Percentiles rank a stretch among this genome's conserved stretches.
These are phyloP conservation scores for Zostera marina DNA, from an alignment of 116 monocot species.

Conservation along the genomic window DNA sequence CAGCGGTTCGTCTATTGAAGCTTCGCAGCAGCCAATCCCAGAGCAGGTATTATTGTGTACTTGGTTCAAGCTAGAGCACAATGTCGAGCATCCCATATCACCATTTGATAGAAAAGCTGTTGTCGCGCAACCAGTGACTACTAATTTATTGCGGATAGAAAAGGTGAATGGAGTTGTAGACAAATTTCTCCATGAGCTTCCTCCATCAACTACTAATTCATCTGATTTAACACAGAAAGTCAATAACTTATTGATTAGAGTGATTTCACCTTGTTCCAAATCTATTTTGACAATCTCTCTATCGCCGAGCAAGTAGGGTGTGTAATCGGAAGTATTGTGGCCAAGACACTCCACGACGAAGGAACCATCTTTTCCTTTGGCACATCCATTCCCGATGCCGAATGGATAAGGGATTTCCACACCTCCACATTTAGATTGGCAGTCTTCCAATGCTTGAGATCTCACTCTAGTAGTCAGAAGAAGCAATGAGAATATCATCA, in stretches of 20 bases:
- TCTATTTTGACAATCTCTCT: background rate
- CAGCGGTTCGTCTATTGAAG: background rate
- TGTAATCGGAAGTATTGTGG: background rate
- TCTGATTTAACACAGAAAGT: background rate
- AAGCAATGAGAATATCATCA: too few species aligned
- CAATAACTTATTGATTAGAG: background rate
- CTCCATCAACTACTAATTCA: rapidly evolving
- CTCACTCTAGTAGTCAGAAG: too few species aligned
- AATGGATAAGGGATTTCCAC: background rate
- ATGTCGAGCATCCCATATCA: background rate
- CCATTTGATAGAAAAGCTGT: background rate
- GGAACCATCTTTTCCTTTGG: background rate
- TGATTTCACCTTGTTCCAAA: background rate
- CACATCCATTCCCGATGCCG: background rate
- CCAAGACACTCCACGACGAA: background rate
- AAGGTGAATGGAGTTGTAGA: background rate
- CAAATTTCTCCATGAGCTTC: background rate
- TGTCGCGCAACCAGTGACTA: background rate
- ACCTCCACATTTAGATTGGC: background rate
- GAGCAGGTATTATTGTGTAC: background rate
- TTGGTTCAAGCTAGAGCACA: background rate
- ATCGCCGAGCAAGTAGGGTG: background rate
- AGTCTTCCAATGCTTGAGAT: background rate
- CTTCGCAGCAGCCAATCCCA: background rate
- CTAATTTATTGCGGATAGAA: background rate